These are phyloP conservation scores for Aurinia saxatilis DNA, from an alignment of 345 rosid genomes.

Conservation along the genomic window DNA sequence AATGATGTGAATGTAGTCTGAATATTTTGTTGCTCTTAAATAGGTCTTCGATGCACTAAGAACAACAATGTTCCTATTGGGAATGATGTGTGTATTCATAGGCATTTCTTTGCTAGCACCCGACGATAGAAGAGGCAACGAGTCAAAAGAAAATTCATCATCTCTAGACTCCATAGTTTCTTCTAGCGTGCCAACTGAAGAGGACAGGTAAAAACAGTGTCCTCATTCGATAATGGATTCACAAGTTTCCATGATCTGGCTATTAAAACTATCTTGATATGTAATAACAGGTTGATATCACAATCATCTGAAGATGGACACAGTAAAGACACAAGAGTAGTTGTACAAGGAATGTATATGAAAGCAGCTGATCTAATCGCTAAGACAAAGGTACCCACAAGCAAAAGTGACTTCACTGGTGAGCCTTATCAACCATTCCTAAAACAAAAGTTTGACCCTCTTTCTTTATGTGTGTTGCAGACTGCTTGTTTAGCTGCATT, in stretches of 20 bases:
- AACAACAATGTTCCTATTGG: constrained; percentile 92
- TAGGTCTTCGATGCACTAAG: constrained; percentile 87
- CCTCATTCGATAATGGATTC: neutral
- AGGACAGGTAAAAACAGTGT: constrained; percentile 50
- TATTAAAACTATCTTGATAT: neutral
- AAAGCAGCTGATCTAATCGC: constrained; percentile 49
- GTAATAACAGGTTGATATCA: constrained; percentile 43
- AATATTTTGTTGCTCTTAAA: neutral
- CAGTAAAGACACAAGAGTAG: constrained; percentile 56
- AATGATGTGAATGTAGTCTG: neutral
- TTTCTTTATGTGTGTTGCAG: constrained; percentile 36
- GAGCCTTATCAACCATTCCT: neutral
- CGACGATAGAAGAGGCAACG: constrained; percentile 81
- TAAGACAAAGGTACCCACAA: constrained; percentile 67
- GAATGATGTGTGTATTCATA: constrained; percentile 76
- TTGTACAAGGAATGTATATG: constrained; percentile 43
- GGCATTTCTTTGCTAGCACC: constrained; percentile 96
- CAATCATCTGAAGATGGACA: constrained; percentile 43
- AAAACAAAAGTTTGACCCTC: neutral
- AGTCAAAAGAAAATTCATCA: constrained; percentile 57
- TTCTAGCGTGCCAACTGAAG: constrained; percentile 49
- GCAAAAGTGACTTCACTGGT: neutral
- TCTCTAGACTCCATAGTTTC: constrained; percentile 44
- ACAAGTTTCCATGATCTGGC: neutral
- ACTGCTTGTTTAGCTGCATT: constrained; percentile 56